phyloP scores from a whole-genome alignment of 345 rosid genomes.

The Linum lewisii region DNA sequence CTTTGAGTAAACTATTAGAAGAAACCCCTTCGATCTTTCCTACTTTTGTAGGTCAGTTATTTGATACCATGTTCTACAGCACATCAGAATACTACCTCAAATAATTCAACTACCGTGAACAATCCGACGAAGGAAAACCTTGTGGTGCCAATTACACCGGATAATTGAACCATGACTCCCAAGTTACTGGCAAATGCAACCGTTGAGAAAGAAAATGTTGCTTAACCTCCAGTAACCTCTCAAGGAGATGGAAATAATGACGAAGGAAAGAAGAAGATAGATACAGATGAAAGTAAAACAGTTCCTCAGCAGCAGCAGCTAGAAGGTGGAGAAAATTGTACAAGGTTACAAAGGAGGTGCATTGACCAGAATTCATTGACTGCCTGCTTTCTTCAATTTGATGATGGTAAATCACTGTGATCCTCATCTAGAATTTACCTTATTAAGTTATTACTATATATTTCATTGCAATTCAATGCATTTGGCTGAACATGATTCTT shows the following conservation, averaged over 20 bases:
- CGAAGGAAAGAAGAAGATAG: conserved; percentile 6
- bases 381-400: conserved; percentile 48
- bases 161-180: conserved; percentile 10
- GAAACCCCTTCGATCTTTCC: no score
- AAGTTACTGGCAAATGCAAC: conserved; percentile 5
- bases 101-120: conserved; percentile 13
- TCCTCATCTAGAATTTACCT: neutral
- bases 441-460: no score
- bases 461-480: neutral
- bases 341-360: conserved; percentile 34
- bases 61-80: no score
- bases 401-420: conserved; percentile 29
- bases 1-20: no score
- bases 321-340: conserved; percentile 33
- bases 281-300: conserved; percentile 11
- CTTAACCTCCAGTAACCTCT: conserved; percentile 21
- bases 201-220: neutral
- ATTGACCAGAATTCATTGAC: conserved; percentile 18
- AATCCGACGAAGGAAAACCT: conserved; percentile 22
- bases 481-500: neutral
- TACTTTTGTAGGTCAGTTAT: no score
- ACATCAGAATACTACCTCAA: conserved; percentile 13
- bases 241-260: neutral
- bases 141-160: conserved; percentile 16
- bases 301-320: conserved; percentile 14